Evolutionary conservation across 2,329 filamentous ascomycete species (phyloP), one percentile per base, ranked within the genome.

Genomic region (Colletotrichum cordylinicola): DNA sequence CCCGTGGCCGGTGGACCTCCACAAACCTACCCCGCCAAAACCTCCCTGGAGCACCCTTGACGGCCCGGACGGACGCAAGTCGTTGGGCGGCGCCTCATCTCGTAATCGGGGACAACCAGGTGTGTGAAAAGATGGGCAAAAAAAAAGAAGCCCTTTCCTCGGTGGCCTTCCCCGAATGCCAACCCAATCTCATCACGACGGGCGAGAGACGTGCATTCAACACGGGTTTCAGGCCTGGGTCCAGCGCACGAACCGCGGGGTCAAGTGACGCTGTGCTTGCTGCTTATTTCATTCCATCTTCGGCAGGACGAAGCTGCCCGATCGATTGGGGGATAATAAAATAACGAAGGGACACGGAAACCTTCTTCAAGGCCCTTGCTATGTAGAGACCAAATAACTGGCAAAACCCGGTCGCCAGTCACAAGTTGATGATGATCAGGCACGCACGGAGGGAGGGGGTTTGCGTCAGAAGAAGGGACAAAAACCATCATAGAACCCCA

Each of bases 1-100:
- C 55, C 72, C 33, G 58, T 64, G n/a, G 15, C 18, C 33, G 55
- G 35, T 39, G 29, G 68, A 31, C 56, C 67, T 70, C 56, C 73
- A 64, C 55, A 75, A 75, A 68, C 70, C 56, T 75, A 75, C 73
- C 70, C 73, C 73, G 73, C 73, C 64, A 73, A 48, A 73, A 6
- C 55, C 60, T 71, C 13, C 70, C 64, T 65, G 21, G 56, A 68
- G 62, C 24, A 72, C 58, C 62, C 56, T 37, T 67, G 56, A 35
- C n/a, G 37, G 43, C 56, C 56, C 29, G 52, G 56, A 29, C 29
- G 52, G 56, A 29, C 16, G 37, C 35, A 60, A 58, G 48, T 33
- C n/a, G n/a, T 52, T 52, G 8, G 65, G 65, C 60, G 29, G 58
- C 37, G 29, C 13, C 37, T 60, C 43, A 43, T 64, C 69, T 75